These are phyloP conservation scores for Colletotrichum paranaense DNA, from an alignment of 2,329 filamentous ascomycete species.

Conservation along the genomic window DNA sequence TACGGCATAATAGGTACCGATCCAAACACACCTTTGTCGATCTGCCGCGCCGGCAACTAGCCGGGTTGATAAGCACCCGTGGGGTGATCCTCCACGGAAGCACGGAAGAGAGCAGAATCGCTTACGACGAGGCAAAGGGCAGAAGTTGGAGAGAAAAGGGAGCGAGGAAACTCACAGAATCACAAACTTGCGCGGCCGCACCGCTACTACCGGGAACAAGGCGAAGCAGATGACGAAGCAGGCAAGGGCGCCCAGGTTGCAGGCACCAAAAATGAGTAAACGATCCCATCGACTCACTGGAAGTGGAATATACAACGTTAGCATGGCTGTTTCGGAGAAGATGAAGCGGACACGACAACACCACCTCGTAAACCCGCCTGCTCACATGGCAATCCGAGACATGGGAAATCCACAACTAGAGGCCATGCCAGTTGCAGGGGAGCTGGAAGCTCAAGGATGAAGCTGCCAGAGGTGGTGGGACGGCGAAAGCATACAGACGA, in stretches of 20 bases:
- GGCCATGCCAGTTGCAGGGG: conserved; percentile 61
- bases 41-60: conserved; percentile 27
- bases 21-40: neutral
- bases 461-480: conserved; percentile 38
- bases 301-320: conserved; percentile 42
- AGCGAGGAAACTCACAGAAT: conserved; percentile 81
- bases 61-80: neutral
- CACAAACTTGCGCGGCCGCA: conserved; percentile 92
- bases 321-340: conserved; percentile 41
- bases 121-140: neutral
- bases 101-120: neutral
- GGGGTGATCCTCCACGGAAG: neutral
- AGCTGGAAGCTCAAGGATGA: conserved; percentile 46
- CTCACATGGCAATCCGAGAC: conserved; percentile 51
- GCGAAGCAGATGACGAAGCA: conserved; percentile 96
- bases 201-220: conserved; percentile 84
- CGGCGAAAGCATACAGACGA: conserved; percentile 36
- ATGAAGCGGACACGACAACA: conserved; percentile 39
- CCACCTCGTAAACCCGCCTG: conserved; percentile 24
- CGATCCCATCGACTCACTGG: conserved; percentile 98
- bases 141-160: conserved; percentile 30
- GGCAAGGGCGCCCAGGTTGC: conserved; percentile 87
- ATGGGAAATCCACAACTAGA: conserved; percentile 49
- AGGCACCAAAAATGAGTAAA: conserved; percentile 89
- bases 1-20: conserved; percentile 6